Conservation (phyloP, 805 yeast species). For the Yamadazyma scolyti region DNA sequence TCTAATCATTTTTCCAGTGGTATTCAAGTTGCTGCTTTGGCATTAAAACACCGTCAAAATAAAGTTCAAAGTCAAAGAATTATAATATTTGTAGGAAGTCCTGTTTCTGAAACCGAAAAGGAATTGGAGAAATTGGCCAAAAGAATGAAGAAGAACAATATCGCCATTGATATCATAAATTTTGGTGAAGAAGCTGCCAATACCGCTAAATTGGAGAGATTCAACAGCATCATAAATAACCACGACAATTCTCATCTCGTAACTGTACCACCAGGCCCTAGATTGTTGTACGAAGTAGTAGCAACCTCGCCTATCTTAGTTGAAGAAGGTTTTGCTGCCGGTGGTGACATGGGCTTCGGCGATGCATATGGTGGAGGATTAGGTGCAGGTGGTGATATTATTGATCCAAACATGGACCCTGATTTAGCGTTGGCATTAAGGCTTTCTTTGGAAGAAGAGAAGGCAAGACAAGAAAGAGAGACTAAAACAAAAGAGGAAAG, state of each 20-base stretch:
- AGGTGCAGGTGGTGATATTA: conserved; percentile 34
- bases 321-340: conserved; percentile 58
- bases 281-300: conserved; percentile 75
- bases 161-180: conserved; percentile 85
- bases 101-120: conserved; percentile 63
- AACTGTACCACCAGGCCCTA: conserved; percentile 85
- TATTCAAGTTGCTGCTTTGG: conserved; percentile 86
- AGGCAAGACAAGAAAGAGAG: conserved; percentile 82
- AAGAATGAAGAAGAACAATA: conserved; percentile 87
- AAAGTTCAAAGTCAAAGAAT: conserved; percentile 89
- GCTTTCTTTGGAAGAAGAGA: conserved; percentile 91
- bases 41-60: conserved; percentile 94
- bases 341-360: conserved; percentile 32
- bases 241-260: conserved; percentile 79
- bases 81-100: conserved; percentile 85
- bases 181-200: conserved; percentile 87
- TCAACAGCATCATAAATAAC: conserved; percentile 67
- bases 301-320: conserved; percentile 71
- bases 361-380: conserved; percentile 34
- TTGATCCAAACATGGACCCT: conserved; percentile 91
- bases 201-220: conserved; percentile 74
- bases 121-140: conserved; percentile 83
- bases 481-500: conserved; percentile 33
- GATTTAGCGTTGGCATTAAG: conserved; percentile 95
- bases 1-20: conserved; percentile 68